A percentile compares a stretch with the other conserved stretches of the same genome.
phyloP scores from a whole-genome alignment of 23 red algal species.

The Gracilaria gracilis region DNA sequence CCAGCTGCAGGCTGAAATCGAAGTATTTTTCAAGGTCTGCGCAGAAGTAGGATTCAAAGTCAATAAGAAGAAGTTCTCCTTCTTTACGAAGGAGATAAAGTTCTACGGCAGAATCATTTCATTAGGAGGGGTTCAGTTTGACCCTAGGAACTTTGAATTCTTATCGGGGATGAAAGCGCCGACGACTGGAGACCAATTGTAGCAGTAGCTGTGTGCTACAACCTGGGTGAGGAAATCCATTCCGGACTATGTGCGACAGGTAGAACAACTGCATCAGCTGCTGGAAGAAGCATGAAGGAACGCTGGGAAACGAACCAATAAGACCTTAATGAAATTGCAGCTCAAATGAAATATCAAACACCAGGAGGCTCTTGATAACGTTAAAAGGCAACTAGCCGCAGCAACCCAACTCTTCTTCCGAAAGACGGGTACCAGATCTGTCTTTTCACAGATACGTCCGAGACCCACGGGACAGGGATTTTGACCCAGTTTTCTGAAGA shows the following conservation, averaged over 20 bases:
- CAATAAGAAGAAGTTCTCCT: conserved; percentile 14
- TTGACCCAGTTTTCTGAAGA: too few species aligned
- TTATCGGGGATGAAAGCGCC: too few species aligned
- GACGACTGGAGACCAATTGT: too few species aligned
- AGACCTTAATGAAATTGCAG: not conserved
- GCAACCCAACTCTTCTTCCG: too few species aligned
- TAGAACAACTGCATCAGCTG: too few species aligned
- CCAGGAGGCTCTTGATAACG: not conserved
- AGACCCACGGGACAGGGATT: conserved; percentile 7
- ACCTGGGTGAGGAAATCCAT: too few species aligned
- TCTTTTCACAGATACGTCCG: conserved; percentile 51
- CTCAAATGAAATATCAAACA: not conserved
- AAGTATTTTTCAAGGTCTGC: conserved; percentile 15
- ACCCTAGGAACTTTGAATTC: not conserved
- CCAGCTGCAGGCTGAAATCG: not conserved
- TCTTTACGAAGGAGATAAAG: conserved; percentile 1
- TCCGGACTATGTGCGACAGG: too few species aligned
- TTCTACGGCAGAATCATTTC: conserved; percentile 39
- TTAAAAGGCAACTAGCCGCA: not conserved
- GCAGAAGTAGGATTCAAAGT: too few species aligned
- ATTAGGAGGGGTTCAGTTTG: not conserved
- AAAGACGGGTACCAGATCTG: too few species aligned
- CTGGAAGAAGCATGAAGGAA: too few species aligned
- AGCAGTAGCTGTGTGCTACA: not conserved
- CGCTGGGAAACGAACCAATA: conserved; percentile 42